Base-by-base conservation (phyloP, 139 green algal species). In the Haematococcus lacustris region DNA sequence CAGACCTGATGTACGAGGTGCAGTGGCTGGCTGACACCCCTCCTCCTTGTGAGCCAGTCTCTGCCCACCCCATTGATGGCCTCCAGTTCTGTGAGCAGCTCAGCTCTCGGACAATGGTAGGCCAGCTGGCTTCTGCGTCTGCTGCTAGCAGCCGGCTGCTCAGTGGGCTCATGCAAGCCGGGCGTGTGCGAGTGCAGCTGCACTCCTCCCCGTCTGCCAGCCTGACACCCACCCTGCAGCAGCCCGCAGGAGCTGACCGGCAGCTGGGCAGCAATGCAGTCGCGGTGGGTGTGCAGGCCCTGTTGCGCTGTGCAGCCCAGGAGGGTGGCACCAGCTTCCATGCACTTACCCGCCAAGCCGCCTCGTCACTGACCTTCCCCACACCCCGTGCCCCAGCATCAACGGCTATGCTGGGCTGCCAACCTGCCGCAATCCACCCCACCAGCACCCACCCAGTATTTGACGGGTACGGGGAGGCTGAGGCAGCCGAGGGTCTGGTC, bases 1-100 rank as follows among this genome's bases (percentile, higher is more conserved):
- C 3, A 5, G 43, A 71, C 9, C 51, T 81, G 59, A 50, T 83
- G 69, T 83, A 83, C 34, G 70, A 80, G 43, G 41, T 86, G 0
- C 21, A 43, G 1, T 83, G 81, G 81, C 63, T 75, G 38, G 75
- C 62, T 3, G 77, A 81, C 30, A 40, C 32, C 61, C 61, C 61
- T 63, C 4, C 53, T 63, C 47, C n/a, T n/a, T n/a, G n/a, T n/a
- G n/a, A 66, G 60, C 32, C 21, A 3, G 28, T 21, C 3, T 21
- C 60, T 13, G 28, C 30, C 23, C 57, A 9, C 26, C 57, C 17
- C 47, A 28, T 21, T 13, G 13, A 57, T 28, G 28, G 25, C 30
- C 25, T 30, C 21, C 25, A 41, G 60, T 66, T 28, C 3, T 38
- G 32, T 41, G 30, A 17, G 23, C 3, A 41, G 4, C 17, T 38